Evolutionary conservation across 768 basidiomycete species (phyloP).

Genomic region (Boletellus ananiceps): DNA sequence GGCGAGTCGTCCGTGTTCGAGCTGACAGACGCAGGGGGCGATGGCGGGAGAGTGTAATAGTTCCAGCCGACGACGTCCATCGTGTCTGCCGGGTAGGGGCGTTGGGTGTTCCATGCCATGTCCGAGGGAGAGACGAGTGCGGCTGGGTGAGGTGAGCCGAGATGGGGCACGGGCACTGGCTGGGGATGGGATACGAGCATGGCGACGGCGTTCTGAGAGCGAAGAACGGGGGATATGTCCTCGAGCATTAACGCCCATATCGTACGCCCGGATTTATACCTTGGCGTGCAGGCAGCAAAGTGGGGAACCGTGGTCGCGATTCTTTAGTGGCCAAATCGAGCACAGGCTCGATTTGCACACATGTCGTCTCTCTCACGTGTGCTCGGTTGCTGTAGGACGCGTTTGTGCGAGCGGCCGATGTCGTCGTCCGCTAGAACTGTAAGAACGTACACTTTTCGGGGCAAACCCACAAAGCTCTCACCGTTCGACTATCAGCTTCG

Average conservation of each 20-base stretch:
- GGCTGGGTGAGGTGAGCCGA: constrained; percentile 49
- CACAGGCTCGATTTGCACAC: constrained; percentile 31
- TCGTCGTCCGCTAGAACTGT: constrained; percentile 19
- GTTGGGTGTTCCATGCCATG: constrained; percentile 45
- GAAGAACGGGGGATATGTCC: constrained; percentile 17
- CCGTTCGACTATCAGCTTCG: constrained; percentile 14
- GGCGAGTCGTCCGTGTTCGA: constrained; percentile 45
- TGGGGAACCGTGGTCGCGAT: constrained; percentile 20
- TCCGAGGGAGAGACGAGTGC: constrained; percentile 46
- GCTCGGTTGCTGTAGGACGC: constrained; percentile 23
- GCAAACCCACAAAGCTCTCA: constrained; percentile 13
- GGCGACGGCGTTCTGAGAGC: constrained; percentile 5
- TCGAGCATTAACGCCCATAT: constrained; percentile 18
- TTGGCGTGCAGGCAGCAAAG: constrained; percentile 27
- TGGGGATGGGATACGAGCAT: constrained; percentile 25
- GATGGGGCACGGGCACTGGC: constrained; percentile 49
- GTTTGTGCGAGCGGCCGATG: constrained; percentile 25
- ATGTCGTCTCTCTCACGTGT: constrained; percentile 26
- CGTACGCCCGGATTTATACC: constrained; percentile 29
- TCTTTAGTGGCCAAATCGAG: constrained; percentile 33
- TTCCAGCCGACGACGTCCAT: constrained; percentile 42
- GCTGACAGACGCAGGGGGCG: constrained; percentile 44
- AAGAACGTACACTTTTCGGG: constrained; percentile 6
- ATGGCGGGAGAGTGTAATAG: constrained; percentile 48
- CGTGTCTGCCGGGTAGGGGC: constrained; percentile 31